phyloP scores from a whole-genome alignment of 2,329 filamentous ascomycete genomes.

The Ilyonectria mors-panacis region DNA sequence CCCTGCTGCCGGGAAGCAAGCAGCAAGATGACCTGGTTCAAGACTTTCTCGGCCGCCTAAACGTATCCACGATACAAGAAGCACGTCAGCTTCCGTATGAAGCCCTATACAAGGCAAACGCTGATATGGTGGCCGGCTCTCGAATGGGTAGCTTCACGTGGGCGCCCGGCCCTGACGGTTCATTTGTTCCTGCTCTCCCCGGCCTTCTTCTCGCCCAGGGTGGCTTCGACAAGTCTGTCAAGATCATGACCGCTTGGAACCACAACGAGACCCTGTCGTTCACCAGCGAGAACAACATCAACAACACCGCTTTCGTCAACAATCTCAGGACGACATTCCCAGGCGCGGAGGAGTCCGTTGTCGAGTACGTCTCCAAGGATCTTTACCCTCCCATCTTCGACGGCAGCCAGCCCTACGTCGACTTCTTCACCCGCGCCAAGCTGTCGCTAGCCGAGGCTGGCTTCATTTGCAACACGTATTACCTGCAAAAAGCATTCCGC shows the following conservation, averaged over 20 bases:
- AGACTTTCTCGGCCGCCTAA: slow-evolving; percentile 2
- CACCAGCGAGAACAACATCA: slow-evolving; percentile 6
- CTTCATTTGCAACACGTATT: slow-evolving; percentile 9
- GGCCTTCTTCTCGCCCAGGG: not conserved
- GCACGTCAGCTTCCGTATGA: slow-evolving; percentile 6
- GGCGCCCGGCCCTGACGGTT: not conserved
- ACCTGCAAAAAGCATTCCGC: slow-evolving; percentile 7
- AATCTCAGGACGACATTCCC: not conserved
- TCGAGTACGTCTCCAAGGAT: not conserved
- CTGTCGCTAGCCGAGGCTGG: slow-evolving; percentile 8
- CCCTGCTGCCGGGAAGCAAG: slow-evolving; percentile 12
- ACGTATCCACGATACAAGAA: not conserved
- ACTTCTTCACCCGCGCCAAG: slow-evolving; percentile 7
- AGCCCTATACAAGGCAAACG: slow-evolving; percentile 1
- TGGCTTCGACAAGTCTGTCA: slow-evolving; percentile 19
- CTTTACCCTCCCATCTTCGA: slow-evolving; percentile 7
- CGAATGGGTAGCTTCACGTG: not conserved
- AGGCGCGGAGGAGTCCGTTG: not conserved
- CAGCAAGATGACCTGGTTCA: slow-evolving; percentile 3
- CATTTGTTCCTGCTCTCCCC: not conserved
- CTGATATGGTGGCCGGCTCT: slow-evolving; percentile 4
- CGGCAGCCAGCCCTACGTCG: not conserved
- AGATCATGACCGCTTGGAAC: slow-evolving; percentile 1
- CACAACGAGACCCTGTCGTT: slow-evolving; percentile 2
- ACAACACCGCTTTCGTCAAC: slow-evolving; percentile 10